Evolutionary conservation across 306 rosid species (phyloP).

Genomic region (Casuarina equisetifolia): DNA sequence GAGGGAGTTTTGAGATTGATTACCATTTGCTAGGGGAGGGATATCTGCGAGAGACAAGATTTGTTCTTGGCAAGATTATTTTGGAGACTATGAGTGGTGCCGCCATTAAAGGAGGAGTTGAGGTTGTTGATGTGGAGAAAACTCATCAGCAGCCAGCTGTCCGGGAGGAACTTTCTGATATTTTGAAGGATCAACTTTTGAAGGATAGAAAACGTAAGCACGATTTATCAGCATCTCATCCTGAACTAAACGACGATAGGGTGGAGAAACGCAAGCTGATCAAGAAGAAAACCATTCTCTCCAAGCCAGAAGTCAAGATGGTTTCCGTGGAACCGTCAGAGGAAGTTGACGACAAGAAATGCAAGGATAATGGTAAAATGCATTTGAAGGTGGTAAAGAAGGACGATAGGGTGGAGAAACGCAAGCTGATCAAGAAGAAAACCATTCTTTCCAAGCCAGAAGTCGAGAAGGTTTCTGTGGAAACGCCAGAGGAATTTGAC

Average conservation of each 20-base stretch:
- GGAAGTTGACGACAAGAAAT: constrained; percentile 16
- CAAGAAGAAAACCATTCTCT: constrained; percentile 20
- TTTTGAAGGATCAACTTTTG: constrained; percentile 24
- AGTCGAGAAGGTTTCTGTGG: constrained; percentile 19
- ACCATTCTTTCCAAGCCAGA: constrained; percentile 26
- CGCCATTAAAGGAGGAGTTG: constrained; percentile 29
- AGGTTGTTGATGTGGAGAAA: constrained; percentile 40
- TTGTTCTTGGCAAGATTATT: constrained; percentile 73
- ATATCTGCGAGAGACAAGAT: constrained; percentile 50
- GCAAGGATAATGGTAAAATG: constrained; percentile 26
- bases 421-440: constrained; percentile 31
- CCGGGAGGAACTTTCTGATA: constrained; percentile 35
- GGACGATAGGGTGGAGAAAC: constrained; percentile 42
- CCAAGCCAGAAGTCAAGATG: constrained; percentile 18
- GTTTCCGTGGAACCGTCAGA: background rate
- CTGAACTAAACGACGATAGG: constrained; percentile 25
- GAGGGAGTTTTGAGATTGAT: constrained; percentile 52
- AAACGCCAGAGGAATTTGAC: constrained; percentile 21
- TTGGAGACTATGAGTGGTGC: constrained; percentile 64
- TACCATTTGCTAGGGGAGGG: constrained; percentile 55
- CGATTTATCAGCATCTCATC: constrained; percentile 14
- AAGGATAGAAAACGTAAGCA: constrained; percentile 33
- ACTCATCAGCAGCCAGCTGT: constrained; percentile 22
- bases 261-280: constrained; percentile 46
- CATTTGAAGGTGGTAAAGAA: constrained; percentile 7